Percentiles rank a stretch among this genome's conserved stretches.
phyloP scores from a whole-genome alignment of 108 stramenopile genomes.

The Cylindrotheca fusiformis region DNA sequence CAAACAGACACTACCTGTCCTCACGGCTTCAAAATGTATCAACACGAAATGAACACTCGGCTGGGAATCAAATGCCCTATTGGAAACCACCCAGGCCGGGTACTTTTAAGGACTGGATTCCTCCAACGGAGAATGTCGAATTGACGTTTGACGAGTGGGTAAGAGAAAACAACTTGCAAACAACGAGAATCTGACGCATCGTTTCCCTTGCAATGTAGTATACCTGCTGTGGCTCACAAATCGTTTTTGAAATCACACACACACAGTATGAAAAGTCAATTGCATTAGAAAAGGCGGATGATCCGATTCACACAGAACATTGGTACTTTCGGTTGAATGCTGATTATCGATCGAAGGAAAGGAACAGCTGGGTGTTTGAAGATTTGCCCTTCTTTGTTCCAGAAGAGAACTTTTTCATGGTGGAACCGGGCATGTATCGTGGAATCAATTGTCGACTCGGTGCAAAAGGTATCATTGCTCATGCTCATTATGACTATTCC shows the following conservation, averaged over 20 bases:
- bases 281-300: conserved; percentile 27
- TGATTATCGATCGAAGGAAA: conserved; percentile 6
- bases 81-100: conserved; percentile 39
- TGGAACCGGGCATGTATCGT: conserved; percentile 76
- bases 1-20: conserved; percentile 51
- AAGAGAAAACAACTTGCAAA: background rate
- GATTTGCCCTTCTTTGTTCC: conserved; percentile 87
- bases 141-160: conserved; percentile 86
- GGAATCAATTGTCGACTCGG: conserved; percentile 98
- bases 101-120: conserved; percentile 53
- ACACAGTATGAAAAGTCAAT: conserved; percentile 57
- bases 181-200: background rate
- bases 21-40: conserved; percentile 42
- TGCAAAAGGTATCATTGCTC: conserved; percentile 91
- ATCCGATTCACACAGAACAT: conserved; percentile 63
- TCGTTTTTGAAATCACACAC: too few species aligned
- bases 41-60: conserved; percentile 66
- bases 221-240: background rate
- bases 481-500: conserved; percentile 90
- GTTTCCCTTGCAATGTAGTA: background rate
- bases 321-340: conserved; percentile 93
- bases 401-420: conserved; percentile 67
- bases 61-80: conserved; percentile 93
- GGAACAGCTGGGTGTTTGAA: conserved; percentile 72
- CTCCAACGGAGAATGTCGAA: conserved; percentile 81